These are phyloP conservation scores for Saccharomycopsis malanga DNA, from an alignment of 805 yeast genomes.

Conservation along the genomic window DNA sequence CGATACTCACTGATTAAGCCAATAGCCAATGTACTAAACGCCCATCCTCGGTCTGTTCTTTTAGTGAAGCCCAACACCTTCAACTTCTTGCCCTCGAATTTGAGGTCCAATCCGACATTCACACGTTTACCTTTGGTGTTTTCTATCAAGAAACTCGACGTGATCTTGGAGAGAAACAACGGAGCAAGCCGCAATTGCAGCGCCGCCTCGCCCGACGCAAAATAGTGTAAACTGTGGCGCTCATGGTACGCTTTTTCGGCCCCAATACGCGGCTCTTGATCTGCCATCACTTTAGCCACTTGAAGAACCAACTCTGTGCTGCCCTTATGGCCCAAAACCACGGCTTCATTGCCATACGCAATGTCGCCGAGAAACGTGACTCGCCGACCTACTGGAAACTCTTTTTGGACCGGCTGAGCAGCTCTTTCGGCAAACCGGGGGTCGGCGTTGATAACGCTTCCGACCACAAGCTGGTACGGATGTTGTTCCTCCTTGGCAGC, in stretches of 20 bases:
- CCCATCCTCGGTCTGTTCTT: constrained; percentile 66
- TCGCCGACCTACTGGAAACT: constrained; percentile 66
- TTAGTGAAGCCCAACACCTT: constrained; percentile 87
- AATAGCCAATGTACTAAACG: constrained; percentile 69
- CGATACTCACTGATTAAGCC: constrained; percentile 56
- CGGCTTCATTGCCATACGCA: constrained; percentile 80
- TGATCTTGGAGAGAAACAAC: constrained; percentile 64
- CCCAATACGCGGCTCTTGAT: constrained; percentile 62
- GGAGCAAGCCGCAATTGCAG: constrained; percentile 51
- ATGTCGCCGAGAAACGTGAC: constrained; percentile 78
- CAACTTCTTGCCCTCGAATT: constrained; percentile 68
- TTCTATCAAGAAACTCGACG: constrained; percentile 62
- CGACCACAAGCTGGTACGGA: constrained; percentile 80
- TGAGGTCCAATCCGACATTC: constrained; percentile 78
- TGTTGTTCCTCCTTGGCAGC: constrained; percentile 43
- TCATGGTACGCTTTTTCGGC: constrained; percentile 52
- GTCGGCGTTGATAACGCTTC: constrained; percentile 66
- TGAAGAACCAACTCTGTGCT: constrained; percentile 41
- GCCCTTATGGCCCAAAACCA: constrained; percentile 52
- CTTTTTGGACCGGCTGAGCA: constrained; percentile 72
- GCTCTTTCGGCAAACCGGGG: constrained; percentile 62
- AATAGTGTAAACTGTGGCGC: constrained; percentile 46
- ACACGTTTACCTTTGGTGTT: constrained; percentile 44
- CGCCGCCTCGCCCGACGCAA: constrained; percentile 59
- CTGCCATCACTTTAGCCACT: constrained; percentile 42